A percentile compares a stretch with the other conserved stretches of the same genome.
These are phyloP conservation scores for Diutina pseudorugosa DNA, from an alignment of 1,139 yeast species.

Conservation along the genomic window DNA sequence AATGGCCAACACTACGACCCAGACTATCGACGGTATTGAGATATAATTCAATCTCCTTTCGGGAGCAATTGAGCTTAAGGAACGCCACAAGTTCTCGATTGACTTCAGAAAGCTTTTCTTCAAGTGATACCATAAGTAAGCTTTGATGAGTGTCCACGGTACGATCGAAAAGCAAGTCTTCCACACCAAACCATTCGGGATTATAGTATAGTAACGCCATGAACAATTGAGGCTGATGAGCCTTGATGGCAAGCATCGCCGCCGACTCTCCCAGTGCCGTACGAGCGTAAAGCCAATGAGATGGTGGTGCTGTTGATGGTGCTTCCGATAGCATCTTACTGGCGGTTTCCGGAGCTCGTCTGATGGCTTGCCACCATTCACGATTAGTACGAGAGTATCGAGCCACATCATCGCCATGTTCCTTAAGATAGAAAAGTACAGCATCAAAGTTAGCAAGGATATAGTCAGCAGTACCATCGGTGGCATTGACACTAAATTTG, in stretches of 20 bases:
- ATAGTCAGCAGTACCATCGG: slow-evolving; percentile 19
- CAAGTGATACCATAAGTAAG: slow-evolving; percentile 49
- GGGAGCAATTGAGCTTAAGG: slow-evolving; percentile 29
- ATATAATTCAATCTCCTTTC: slow-evolving; percentile 35
- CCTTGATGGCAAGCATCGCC: slow-evolving; percentile 28
- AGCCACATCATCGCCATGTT: slow-evolving; percentile 27
- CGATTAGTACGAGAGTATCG: slow-evolving; percentile 35
- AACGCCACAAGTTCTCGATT: slow-evolving; percentile 36
- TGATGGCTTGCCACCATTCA: slow-evolving; percentile 41
- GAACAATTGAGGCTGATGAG: slow-evolving; percentile 33
- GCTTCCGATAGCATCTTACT: background rate
- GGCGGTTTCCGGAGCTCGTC: background rate
- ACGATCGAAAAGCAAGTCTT: slow-evolving; percentile 55
- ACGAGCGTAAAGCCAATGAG: background rate
- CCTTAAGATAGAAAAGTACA: slow-evolving; percentile 50
- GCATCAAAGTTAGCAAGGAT: slow-evolving; percentile 73
- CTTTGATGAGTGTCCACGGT: slow-evolving; percentile 38
- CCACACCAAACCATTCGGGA: slow-evolving; percentile 42
- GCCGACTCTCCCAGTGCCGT: background rate
- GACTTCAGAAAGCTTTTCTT: slow-evolving; percentile 37
- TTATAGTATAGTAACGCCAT: slow-evolving; percentile 29
- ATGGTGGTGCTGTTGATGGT: background rate
- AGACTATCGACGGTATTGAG: slow-evolving; percentile 38
- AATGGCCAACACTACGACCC: slow-evolving; percentile 62
- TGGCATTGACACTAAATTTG: slow-evolving; percentile 33